Evolutionary conservation across 306 rosid genomes (phyloP).

Genomic region (Pterocarpus macrocarpus): DNA sequence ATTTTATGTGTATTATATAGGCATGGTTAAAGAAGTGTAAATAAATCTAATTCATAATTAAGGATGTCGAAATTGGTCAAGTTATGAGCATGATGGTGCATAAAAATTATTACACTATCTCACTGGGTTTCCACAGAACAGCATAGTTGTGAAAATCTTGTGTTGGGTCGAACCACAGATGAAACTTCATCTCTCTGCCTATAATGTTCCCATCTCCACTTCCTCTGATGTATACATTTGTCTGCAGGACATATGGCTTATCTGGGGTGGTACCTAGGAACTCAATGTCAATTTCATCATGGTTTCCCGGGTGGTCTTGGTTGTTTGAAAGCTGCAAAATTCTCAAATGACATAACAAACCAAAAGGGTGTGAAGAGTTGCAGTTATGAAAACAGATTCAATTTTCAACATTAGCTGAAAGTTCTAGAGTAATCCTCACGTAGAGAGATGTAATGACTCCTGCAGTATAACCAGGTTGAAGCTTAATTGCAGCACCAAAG

Average conservation of each 20-base stretch:
- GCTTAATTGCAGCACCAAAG: constrained; percentile 84
- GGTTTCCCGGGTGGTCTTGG: constrained; percentile 82
- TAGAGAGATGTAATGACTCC: constrained; percentile 91
- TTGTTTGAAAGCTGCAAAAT: constrained; percentile 84
- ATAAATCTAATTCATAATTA: not conserved
- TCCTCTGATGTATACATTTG: constrained; percentile 88
- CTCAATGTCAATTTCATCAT: constrained; percentile 94
- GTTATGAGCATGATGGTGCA: not conserved
- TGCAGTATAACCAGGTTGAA: constrained; percentile 91
- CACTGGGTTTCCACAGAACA: constrained; percentile 78
- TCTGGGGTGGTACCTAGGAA: constrained; percentile 86
- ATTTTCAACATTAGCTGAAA: not conserved
- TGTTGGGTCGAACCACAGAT: constrained; percentile 98
- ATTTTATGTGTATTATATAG: not conserved
- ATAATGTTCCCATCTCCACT: constrained; percentile 86
- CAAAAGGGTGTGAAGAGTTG: not conserved
- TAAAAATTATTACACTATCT: constrained; percentile 71
- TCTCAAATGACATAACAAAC: not conserved
- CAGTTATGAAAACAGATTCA: not conserved
- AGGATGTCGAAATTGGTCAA: constrained; percentile 13
- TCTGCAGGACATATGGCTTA: constrained; percentile 91
- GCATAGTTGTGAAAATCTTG: constrained; percentile 90
- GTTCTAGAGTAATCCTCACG: constrained; percentile 57
- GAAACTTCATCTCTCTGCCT: constrained; percentile 87
- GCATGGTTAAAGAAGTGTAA: not conserved